Evolutionary conservation across 148 eudicot species (phyloP).

Genomic region (Chenopodium berlandieri): DNA sequence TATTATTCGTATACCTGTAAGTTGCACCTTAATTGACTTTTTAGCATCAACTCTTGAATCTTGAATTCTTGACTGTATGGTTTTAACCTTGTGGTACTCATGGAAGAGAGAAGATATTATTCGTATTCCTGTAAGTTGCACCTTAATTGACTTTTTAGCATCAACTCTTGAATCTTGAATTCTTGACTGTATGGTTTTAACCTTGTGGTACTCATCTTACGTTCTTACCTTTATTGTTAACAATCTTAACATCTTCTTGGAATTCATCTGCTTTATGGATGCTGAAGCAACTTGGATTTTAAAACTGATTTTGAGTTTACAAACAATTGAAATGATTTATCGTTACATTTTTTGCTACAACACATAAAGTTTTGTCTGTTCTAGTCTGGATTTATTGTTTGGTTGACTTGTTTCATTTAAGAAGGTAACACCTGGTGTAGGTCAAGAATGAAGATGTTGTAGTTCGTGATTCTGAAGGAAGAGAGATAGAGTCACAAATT

Average conservation of each 20-base stretch:
- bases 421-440: slow-evolving; percentile 34
- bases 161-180: neutral
- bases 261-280: neutral
- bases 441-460: slow-evolving; percentile 45
- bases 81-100: neutral
- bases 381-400: neutral
- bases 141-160: slow-evolving; percentile 2
- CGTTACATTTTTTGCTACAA: neutral
- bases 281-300: neutral
- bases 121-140: slow-evolving; percentile 75
- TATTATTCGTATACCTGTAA: slow-evolving; percentile 79
- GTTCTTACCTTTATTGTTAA: neutral
- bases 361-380: neutral
- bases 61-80: neutral
- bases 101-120: slow-evolving; percentile 81
- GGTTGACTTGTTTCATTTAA: slow-evolving; percentile 4
- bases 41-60: slow-evolving; percentile 2
- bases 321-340: neutral
- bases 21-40: slow-evolving; percentile 26
- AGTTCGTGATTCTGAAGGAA: slow-evolving; percentile 61
- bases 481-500: slow-evolving; percentile 65
- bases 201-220: neutral
- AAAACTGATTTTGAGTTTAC: neutral
- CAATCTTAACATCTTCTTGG: neutral
- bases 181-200: neutral